Percentiles rank a stretch among this genome's conserved stretches.
Conservation (phyloP, 78 protist genomes). For the Speleostelium caveatum region DNA sequence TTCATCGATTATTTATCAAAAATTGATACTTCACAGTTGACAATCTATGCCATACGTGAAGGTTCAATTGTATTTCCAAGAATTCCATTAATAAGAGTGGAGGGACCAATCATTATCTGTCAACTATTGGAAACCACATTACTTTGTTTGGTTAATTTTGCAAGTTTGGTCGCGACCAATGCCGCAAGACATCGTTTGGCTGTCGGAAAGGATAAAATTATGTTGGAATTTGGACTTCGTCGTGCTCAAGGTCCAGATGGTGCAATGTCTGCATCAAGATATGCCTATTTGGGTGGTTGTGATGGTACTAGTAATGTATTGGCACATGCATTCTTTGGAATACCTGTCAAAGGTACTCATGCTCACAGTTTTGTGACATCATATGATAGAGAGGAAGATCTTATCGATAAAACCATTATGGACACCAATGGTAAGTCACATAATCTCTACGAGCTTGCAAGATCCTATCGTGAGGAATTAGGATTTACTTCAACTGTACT, state of each 20-base stretch:
- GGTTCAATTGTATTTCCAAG: constrained; percentile 92
- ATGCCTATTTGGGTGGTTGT: constrained; percentile 93
- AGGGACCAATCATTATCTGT: constrained; percentile 94
- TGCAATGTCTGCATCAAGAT: constrained; percentile 90
- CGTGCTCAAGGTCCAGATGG: constrained; percentile 96
- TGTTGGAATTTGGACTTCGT: constrained; percentile 96
- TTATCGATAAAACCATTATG: constrained; percentile 3
- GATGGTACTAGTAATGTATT: constrained; percentile 91
- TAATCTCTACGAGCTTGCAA: constrained; percentile 55
- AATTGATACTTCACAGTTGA: constrained; percentile 22
- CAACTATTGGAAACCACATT: constrained; percentile 96
- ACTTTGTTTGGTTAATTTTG: constrained; percentile 88
- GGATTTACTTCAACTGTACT: constrained; percentile 57
- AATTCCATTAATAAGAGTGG: constrained; percentile 91
- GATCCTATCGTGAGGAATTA: constrained; percentile 12
- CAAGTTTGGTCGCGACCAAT: constrained; percentile 93
- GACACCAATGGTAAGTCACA: constrained; percentile 34
- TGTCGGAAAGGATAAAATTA: constrained; percentile 82
- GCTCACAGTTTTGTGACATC: constrained; percentile 93
- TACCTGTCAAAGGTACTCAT: constrained; percentile 92
- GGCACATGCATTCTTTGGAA: constrained; percentile 81
- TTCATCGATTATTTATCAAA: constrained; percentile 83
- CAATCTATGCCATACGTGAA: constrained; percentile 82
- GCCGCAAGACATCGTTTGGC: constrained; percentile 91
- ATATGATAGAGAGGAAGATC: constrained; percentile 53